These are phyloP conservation scores for Testicularia cyperi DNA, from an alignment of 1,284 basidiomycete species.

Conservation along the genomic window DNA sequence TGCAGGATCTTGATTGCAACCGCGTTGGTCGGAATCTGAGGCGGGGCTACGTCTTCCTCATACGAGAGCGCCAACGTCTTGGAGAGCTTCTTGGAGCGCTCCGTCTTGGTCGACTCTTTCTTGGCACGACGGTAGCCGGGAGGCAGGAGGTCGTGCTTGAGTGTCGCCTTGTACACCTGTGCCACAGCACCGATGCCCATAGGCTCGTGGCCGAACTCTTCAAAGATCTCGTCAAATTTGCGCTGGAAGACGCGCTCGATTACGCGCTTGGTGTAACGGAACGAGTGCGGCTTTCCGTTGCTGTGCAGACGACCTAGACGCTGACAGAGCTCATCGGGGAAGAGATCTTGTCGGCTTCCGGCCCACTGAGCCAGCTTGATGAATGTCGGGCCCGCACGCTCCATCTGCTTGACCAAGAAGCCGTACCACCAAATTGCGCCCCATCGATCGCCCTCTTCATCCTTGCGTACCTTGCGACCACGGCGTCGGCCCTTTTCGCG, in stretches of 20 bases:
- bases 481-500: conserved; percentile 39
- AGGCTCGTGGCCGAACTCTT: conserved; percentile 80
- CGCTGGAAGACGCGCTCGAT: conserved; percentile 77
- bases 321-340: conserved; percentile 87
- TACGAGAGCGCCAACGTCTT: conserved; percentile 46
- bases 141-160: conserved; percentile 80
- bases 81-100: conserved; percentile 23
- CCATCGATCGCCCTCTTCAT: conserved; percentile 48
- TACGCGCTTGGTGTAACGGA: conserved; percentile 77
- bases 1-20: conserved; percentile 97
- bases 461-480: conserved; percentile 29
- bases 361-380: conserved; percentile 99
- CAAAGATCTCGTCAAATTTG: conserved; percentile 83
- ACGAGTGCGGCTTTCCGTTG: conserved; percentile 78
- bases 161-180: conserved; percentile 84
- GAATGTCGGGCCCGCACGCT: conserved; percentile 92
- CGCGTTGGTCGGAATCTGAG: conserved; percentile 58
- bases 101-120: conserved; percentile 12
- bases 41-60: conserved; percentile 45
- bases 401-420: conserved; percentile 84
- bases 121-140: conserved; percentile 59
- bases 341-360: conserved; percentile 88
- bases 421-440: conserved; percentile 81
- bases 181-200: conserved; percentile 98
- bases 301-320: conserved; percentile 86